These are phyloP conservation scores for Oryza nivara DNA, from an alignment of 176 grass and related monocot species.

Conservation along the genomic window DNA sequence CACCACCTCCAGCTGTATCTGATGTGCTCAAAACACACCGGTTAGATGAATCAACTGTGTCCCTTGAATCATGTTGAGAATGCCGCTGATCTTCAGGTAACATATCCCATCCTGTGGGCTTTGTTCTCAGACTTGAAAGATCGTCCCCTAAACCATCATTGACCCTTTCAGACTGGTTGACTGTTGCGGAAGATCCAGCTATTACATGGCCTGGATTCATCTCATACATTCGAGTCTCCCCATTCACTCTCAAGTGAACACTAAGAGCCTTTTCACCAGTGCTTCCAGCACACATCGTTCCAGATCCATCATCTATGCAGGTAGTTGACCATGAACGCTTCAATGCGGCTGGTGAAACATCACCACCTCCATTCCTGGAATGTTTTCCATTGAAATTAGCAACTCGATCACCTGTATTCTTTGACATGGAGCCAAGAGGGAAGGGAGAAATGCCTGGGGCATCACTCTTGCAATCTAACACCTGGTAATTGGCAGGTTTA, in stretches of 20 bases:
- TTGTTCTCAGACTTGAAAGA: conserved; percentile 50
- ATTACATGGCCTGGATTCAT: conserved; percentile 26
- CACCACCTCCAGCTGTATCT: conserved; percentile 35
- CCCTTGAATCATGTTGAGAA: conserved; percentile 39
- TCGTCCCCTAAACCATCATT: conserved; percentile 45
- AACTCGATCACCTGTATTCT: conserved; percentile 30
- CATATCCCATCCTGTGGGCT: conserved; percentile 76
- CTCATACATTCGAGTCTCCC: conserved; percentile 34
- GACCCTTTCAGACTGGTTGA: conserved; percentile 29
- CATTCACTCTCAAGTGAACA: conserved; percentile 34
- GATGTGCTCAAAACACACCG: conserved; percentile 39
- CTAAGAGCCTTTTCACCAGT: conserved; percentile 28
- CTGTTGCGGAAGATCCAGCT: conserved; percentile 35
- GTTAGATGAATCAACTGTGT: conserved; percentile 43
- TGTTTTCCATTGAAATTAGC: conserved; percentile 36
- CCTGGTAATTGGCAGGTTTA: conserved; percentile 51
- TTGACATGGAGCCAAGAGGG: conserved; percentile 41
- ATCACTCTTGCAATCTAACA: conserved; percentile 47
- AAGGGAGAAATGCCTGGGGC: conserved; percentile 29
- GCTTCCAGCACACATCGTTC: conserved; percentile 20
- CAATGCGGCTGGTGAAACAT: conserved; percentile 38
- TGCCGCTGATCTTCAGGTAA: conserved; percentile 54
- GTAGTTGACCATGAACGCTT: conserved; percentile 48
- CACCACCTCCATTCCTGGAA: conserved; percentile 28
- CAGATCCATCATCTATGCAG: conserved; percentile 43